phyloP scores from a whole-genome alignment of 768 basidiomycete genomes.

The Holtermannia corniformis region DNA sequence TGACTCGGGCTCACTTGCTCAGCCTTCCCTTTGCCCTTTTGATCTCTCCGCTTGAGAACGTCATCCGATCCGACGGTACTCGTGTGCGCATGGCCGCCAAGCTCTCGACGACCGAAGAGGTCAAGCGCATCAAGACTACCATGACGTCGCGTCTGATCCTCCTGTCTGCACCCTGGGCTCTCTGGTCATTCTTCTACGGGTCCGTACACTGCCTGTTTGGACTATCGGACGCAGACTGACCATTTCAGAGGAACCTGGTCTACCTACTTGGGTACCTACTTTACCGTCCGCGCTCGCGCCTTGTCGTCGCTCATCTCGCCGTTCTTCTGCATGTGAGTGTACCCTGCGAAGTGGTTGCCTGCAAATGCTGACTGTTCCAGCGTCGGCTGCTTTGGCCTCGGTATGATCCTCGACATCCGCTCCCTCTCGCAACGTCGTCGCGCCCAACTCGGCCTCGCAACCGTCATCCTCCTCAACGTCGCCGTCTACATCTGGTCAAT shows the following conservation, averaged over 20 bases:
- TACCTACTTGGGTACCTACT: slow-evolving; percentile 23
- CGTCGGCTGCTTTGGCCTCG: slow-evolving; percentile 14
- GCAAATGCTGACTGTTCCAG: slow-evolving; percentile 9
- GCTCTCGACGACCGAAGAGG: slow-evolving; percentile 12
- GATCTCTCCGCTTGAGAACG: slow-evolving; percentile 9
- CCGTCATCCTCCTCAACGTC: slow-evolving; percentile 15
- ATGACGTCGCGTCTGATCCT: slow-evolving; percentile 3
- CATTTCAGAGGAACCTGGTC: too few relatives aligned
- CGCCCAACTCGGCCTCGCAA: slow-evolving; percentile 7
- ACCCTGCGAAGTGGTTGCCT: neutral
- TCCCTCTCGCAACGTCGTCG: slow-evolving; percentile 8
- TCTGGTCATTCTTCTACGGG: slow-evolving; percentile 23
- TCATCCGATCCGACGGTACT: slow-evolving; percentile 16
- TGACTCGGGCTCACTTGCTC: slow-evolving; percentile 7
- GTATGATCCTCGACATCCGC: slow-evolving; percentile 23
- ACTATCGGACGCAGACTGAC: too few relatives aligned
- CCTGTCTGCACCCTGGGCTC: slow-evolving; percentile 13
- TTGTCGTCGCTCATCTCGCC: slow-evolving; percentile 29
- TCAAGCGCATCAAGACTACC: slow-evolving; percentile 7
- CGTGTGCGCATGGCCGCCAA: slow-evolving; percentile 9
- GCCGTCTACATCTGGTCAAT: slow-evolving; percentile 21
- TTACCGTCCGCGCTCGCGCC: slow-evolving; percentile 17
- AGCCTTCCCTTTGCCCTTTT: too few relatives aligned
- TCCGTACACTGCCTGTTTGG: slow-evolving; percentile 13
- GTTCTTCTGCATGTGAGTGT: neutral